Base-by-base conservation (phyloP, 495 filamentous ascomycete species). In the Acidiella bohemica region DNA sequence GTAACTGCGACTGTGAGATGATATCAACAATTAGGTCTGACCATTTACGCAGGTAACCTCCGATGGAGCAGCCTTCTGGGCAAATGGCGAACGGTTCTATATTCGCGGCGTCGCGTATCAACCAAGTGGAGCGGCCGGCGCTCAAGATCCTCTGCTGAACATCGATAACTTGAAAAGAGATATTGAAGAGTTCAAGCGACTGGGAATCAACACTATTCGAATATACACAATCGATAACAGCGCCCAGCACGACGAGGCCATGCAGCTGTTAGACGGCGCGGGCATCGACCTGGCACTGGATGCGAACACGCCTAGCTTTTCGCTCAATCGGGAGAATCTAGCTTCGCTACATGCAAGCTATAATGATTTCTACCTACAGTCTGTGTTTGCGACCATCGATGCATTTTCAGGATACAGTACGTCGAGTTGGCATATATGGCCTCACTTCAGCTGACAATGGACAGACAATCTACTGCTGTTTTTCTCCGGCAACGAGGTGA, bases 401-500 rank as follows among this genome's bases (percentile, higher is more conserved):
- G 77, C 69, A 36, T 93, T 96, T 53, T 67, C 70, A 49, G 78
- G 81, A 53, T 96, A 93, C 64, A 64, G 25, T 27, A 27, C n/a
- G 25, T 27, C 7, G 7, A 20, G 24, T 37, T 37, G 9, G n/a
- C n/a, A n/a, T n/a, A n/a, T n/a, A n/a, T n/a, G n/a, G n/a, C n/a
- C 34, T 10, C 13, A 10, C 63, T 62, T 5, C 34, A 25, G 38
- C 25, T 27, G 25, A 27, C 25, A n/a, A 27, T 7, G n/a, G 25
- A 7, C 25, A 27, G 25, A 68, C 66, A 96, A 96, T 67, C 84
- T 80, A 7, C 66, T 93, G 31, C 79, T 83, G 33, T 95, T 95
- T 76, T 94, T 94, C 68, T 90, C 86, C n/a, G 88, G 83, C 28
- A 95, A 96, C 59, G 88, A 96, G 63, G 85, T 94, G 46, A 84